A percentile compares a stretch with the other conserved stretches of the same genome.
Conservation (phyloP, 2,329 filamentous ascomycete species). For the Diaporthe sp. region DNA sequence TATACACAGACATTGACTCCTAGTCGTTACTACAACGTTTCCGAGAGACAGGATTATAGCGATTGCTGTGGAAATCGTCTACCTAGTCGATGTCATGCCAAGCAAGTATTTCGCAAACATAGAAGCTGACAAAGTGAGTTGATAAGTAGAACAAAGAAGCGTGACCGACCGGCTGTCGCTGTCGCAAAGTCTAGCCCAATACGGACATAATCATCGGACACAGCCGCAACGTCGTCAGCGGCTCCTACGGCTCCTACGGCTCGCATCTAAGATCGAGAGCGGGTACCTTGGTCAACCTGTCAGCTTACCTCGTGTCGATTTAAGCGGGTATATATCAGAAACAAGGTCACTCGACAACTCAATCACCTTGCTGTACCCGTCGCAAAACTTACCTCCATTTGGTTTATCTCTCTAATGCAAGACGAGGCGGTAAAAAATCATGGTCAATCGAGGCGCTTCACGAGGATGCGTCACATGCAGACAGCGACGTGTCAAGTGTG, state of each 20-base stretch:
- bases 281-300: background rate
- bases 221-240: constrained; percentile 13
- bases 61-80: background rate
- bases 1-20: background rate
- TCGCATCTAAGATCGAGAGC: background rate
- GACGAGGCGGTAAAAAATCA: background rate
- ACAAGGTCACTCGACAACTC: background rate
- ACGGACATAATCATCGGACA: background rate
- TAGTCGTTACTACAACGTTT: background rate
- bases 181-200: constrained; percentile 11
- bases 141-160: background rate
- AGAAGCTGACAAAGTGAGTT: background rate
- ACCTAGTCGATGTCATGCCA: background rate
- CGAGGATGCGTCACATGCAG: constrained; percentile 7
- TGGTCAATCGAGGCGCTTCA: constrained; percentile 9
- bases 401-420: background rate
- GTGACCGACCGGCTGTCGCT: background rate
- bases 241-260: background rate
- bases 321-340: background rate
- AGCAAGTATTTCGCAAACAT: background rate
- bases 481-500: constrained; percentile 13
- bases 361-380: background rate
- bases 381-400: background rate
- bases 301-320: background rate
- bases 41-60: background rate